A percentile compares a stretch with the other conserved stretches of the same genome.
Conservation (phyloP, 306 rosid genomes). For the Rosa chinensis region DNA sequence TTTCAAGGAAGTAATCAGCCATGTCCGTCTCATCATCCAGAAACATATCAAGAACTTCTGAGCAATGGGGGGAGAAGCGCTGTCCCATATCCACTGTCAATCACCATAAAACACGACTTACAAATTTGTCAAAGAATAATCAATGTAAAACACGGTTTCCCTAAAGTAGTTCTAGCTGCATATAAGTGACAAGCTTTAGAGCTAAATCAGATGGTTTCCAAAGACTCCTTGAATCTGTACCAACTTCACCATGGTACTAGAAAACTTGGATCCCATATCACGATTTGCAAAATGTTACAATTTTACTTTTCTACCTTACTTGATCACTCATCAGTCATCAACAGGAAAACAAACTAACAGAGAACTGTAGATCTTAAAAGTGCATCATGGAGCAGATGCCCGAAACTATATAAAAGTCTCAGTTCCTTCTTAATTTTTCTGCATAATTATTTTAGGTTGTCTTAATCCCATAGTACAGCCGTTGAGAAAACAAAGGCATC, state of each 20-base stretch:
- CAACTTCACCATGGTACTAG: neutral
- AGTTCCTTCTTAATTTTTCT: neutral
- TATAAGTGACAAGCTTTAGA: neutral
- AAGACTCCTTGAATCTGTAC: neutral
- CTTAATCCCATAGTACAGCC: neutral
- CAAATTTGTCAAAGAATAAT: conserved; percentile 12
- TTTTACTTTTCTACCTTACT: neutral
- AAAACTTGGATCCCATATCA: neutral
- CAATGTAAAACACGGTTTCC: neutral
- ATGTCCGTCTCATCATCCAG: conserved; percentile 62
- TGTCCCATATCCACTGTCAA: conserved; percentile 75
- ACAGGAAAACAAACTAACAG: neutral
- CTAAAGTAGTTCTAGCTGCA: conserved; percentile 18
- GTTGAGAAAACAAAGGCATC: neutral
- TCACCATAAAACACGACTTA: conserved; percentile 3
- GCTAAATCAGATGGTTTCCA: neutral
- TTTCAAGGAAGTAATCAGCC: conserved; percentile 72
- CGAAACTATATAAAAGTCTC: neutral
- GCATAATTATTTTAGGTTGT: neutral
- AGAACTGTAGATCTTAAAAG: neutral
- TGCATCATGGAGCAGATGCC: neutral
- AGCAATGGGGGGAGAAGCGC: conserved; percentile 87
- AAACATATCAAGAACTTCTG: conserved; percentile 80
- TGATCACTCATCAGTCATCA: neutral
- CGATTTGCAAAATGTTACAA: neutral